phyloP scores from a whole-genome alignment of 495 filamentous ascomycete species.

The Penicillium coffeae region DNA sequence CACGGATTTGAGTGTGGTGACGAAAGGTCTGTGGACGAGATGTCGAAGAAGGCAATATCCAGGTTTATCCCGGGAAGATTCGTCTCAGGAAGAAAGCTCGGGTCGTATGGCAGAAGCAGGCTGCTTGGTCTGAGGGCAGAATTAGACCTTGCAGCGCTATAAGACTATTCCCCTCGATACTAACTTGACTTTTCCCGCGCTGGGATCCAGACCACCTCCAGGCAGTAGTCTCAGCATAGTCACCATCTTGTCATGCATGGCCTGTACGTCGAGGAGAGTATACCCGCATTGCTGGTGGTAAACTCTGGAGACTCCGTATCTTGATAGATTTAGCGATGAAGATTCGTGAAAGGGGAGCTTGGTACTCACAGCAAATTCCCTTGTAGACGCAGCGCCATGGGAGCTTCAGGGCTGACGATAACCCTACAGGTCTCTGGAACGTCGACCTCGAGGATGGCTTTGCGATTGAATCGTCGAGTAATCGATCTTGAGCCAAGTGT shows the following conservation, averaged over 20 bases:
- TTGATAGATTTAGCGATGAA: conserved; percentile 16
- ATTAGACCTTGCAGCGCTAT: too few species aligned
- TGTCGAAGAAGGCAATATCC: conserved; percentile 38
- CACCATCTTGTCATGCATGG: conserved; percentile 68
- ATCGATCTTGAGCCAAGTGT: conserved; percentile 75
- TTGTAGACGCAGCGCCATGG: conserved; percentile 88
- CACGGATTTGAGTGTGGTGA: conserved; percentile 21
- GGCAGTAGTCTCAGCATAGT: conserved; percentile 55
- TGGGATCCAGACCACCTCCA: conserved; percentile 60
- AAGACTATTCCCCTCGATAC: not conserved
- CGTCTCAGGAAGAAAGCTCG: conserved; percentile 74
- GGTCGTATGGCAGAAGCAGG: conserved; percentile 77
- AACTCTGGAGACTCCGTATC: conserved; percentile 78
- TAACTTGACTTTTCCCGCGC: conserved; percentile 62
- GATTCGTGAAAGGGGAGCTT: not conserved
- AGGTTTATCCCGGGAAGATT: conserved; percentile 54
- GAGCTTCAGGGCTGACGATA: conserved; percentile 78
- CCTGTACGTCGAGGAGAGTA: conserved; percentile 74
- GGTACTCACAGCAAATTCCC: conserved; percentile 69
- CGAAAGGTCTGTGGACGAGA: conserved; percentile 4
- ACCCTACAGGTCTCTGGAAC: conserved; percentile 81
- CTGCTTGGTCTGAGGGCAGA: conserved; percentile 63
- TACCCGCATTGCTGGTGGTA: conserved; percentile 85
- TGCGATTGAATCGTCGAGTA: conserved; percentile 74
- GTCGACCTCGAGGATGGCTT: conserved; percentile 83